Evolutionary conservation across 2,329 filamentous ascomycete genomes (phyloP).

Genomic region (Aspergillus carbonarius): DNA sequence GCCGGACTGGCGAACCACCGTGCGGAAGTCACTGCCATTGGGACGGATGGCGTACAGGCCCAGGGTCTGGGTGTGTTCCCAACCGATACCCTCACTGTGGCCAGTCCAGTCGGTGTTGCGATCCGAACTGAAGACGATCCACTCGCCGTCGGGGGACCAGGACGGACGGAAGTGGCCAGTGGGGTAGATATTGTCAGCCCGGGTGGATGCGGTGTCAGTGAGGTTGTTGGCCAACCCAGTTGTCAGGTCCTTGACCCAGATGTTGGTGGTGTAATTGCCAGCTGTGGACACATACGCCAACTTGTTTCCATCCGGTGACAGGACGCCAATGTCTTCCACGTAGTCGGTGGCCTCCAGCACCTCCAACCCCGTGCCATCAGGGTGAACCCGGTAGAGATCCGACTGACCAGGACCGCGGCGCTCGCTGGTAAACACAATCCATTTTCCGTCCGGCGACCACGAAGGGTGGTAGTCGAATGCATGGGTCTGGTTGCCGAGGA

Average conservation of each 20-base stretch:
- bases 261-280: conserved; percentile 38
- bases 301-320: conserved; percentile 41
- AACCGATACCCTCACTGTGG: conserved; percentile 39
- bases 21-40: conserved; percentile 39
- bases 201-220: conserved; percentile 32
- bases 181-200: conserved; percentile 24
- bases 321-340: conserved; percentile 38
- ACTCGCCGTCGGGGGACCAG: conserved; percentile 45
- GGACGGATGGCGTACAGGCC: conserved; percentile 43
- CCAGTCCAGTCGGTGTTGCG: conserved; percentile 45
- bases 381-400: conserved; percentile 25
- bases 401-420: conserved; percentile 4
- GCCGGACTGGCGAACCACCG: conserved; percentile 32
- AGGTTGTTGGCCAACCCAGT: conserved; percentile 37
- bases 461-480: conserved; percentile 3
- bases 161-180: conserved; percentile 41
- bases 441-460: background rate
- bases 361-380: conserved; percentile 39
- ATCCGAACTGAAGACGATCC: conserved; percentile 45
- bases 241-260: conserved; percentile 42
- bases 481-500: background rate
- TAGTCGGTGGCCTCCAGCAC: conserved; percentile 34
- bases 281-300: conserved; percentile 44
- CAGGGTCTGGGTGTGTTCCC: conserved; percentile 45
- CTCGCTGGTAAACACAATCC: conserved; percentile 7